Percentiles rank a stretch among this genome's conserved stretches.
phyloP scores from a whole-genome alignment of 192 early-diverging fungal genomes.

The Umbelopsis sp. region DNA sequence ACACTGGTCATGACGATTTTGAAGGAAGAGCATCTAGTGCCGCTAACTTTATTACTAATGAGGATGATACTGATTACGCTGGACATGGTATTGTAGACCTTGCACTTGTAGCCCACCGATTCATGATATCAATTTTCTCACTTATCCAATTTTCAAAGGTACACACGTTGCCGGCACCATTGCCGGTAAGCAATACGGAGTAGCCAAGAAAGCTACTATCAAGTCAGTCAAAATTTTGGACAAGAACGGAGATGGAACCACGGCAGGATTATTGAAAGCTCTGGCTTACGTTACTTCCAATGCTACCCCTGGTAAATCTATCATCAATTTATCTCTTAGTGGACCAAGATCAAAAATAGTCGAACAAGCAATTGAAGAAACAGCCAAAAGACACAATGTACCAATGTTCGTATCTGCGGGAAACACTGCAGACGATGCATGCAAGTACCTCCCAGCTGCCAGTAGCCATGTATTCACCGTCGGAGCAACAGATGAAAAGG shows the following conservation, averaged over 20 bases:
- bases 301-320: constrained; percentile 31
- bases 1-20: constrained; percentile 50
- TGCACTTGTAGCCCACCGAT: not conserved
- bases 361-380: constrained; percentile 44
- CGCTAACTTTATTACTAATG: constrained; percentile 37
- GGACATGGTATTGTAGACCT: constrained; percentile 43
- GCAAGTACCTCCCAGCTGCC: constrained; percentile 52
- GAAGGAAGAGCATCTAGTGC: constrained; percentile 44
- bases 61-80: constrained; percentile 38
- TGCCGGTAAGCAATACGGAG: constrained; percentile 53
- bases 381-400: constrained; percentile 37
- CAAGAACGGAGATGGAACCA: constrained; percentile 51
- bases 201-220: constrained; percentile 63
- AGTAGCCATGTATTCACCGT: constrained; percentile 45
- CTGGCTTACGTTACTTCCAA: constrained; percentile 33
- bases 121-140: not conserved
- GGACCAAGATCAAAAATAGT: constrained; percentile 48
- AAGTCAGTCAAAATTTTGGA: constrained; percentile 64
- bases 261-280: constrained; percentile 52
- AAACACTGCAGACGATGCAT: constrained; percentile 59
- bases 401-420: constrained; percentile 62
- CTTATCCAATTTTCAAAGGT: not conserved
- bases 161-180: constrained; percentile 34
- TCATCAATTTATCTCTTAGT: constrained; percentile 66
- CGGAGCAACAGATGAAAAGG: constrained; percentile 42